Evolutionary conservation across 2,329 filamentous ascomycete genomes (phyloP).

Genomic region (Cryoendolithus antarcticus): DNA sequence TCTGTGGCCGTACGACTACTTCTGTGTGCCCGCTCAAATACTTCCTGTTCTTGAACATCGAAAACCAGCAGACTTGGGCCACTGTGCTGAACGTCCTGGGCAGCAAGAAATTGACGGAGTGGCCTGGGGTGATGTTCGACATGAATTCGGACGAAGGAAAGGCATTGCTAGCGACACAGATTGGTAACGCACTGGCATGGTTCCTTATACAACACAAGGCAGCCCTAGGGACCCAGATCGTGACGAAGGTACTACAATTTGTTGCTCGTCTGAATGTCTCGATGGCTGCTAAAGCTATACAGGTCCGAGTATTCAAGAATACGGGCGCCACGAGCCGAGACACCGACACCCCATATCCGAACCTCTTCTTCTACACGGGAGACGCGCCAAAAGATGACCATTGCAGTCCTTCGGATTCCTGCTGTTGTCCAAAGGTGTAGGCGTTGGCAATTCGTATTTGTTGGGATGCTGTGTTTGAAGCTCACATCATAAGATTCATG

Average conservation of each 20-base stretch:
- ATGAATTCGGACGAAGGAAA: background rate
- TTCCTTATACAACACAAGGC: constrained; percentile 5
- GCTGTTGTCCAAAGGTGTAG: constrained; percentile 2
- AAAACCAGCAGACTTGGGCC: constrained; percentile 2
- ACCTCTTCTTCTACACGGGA: constrained; percentile 3
- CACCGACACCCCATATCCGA: constrained; percentile 3
- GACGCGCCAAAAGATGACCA: constrained; percentile 1
- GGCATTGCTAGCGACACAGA: constrained; percentile 3
- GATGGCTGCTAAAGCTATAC: background rate
- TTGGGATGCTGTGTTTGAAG: too few species aligned
- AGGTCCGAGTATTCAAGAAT: constrained; percentile 4
- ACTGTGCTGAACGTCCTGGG: constrained; percentile 1
- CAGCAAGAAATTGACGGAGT: constrained; percentile 2
- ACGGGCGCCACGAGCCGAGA: constrained; percentile 1
- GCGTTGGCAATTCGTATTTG: too few species aligned
- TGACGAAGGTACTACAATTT: constrained; percentile 1
- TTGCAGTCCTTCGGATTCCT: constrained; percentile 1
- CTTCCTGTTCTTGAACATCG: constrained; percentile 2
- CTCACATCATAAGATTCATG: too few species aligned
- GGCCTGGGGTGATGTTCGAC: constrained; percentile 2
- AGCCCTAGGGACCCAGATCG: background rate
- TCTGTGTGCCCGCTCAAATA: background rate
- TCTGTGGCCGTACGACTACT: background rate
- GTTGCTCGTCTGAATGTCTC: background rate
- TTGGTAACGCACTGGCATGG: constrained; percentile 3